phyloP scores from a whole-genome alignment of 225 moss, liverwort and hornwort species.

The Physcomitrium patens region DNA sequence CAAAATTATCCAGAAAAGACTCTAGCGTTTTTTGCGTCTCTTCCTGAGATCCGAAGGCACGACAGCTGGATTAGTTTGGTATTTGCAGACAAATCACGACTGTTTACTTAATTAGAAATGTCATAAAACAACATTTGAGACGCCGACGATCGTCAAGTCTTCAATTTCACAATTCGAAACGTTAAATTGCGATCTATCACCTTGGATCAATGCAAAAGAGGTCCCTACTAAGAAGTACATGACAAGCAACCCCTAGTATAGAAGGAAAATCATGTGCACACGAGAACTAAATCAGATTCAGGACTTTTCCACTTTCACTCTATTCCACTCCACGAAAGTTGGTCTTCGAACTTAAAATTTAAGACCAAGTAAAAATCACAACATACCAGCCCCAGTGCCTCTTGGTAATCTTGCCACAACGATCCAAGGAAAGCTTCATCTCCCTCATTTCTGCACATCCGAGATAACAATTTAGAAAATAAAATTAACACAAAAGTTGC shows the following conservation, averaged over 20 bases:
- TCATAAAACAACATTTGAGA: too few species aligned
- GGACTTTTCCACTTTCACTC: background rate
- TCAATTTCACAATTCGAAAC: too few species aligned
- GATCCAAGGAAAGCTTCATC: constrained; percentile 70
- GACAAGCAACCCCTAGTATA: constrained; percentile 6
- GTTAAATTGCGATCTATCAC: too few species aligned
- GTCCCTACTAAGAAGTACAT: background rate
- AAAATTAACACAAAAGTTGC: constrained; percentile 2
- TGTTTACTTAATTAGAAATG: background rate
- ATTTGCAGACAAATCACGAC: background rate
- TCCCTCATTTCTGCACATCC: constrained; percentile 67
- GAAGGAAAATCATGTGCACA: background rate
- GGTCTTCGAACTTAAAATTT: background rate
- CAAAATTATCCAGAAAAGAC: constrained; percentile 63
- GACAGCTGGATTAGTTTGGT: constrained; percentile 16
- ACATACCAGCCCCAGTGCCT: constrained; percentile 67
- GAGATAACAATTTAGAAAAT: constrained; percentile 25
- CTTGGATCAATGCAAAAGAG: too few species aligned
- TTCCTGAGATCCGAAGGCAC: constrained; percentile 52
- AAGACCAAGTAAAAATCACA: constrained; percentile 7
- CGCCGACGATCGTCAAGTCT: too few species aligned
- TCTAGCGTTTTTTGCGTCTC: constrained; percentile 72
- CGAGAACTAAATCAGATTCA: background rate
- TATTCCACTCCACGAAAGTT: background rate
- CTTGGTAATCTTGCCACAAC: constrained; percentile 79